Evolutionary conservation across 2,329 filamentous ascomycete genomes (phyloP).

Genomic region (Sclerotinia sclerotiorum): DNA sequence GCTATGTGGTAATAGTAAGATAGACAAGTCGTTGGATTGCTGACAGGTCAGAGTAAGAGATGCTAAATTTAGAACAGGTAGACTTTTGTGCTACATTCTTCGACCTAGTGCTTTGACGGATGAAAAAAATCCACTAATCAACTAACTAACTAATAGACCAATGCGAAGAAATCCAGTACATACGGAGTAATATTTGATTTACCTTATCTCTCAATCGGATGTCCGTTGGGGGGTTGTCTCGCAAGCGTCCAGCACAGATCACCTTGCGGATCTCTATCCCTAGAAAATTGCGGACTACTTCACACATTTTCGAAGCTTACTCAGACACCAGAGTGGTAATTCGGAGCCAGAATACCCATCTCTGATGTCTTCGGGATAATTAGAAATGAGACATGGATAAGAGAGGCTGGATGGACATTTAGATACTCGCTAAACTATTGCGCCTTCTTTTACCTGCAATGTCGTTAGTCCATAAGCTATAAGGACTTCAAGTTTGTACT

Average conservation of each 20-base stretch:
- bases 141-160: background rate
- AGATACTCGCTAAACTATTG: no score
- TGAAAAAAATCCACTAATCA: background rate
- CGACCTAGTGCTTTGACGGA: background rate
- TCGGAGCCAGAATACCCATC: no score
- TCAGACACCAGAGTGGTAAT: background rate
- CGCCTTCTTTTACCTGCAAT: background rate
- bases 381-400: background rate
- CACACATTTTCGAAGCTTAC: no score
- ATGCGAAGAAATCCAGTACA: background rate
- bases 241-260: slow-evolving; percentile 1
- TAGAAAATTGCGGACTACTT: background rate
- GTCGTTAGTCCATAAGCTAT: no score
- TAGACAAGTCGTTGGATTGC: background rate
- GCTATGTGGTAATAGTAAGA: background rate
- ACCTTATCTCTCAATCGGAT: background rate
- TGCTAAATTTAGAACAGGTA: slow-evolving; percentile 10
- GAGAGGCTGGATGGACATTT: background rate
- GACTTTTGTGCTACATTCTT: slow-evolving; percentile 2
- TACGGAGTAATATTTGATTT: no score
- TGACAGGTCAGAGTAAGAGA: background rate
- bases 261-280: background rate
- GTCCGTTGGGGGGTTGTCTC: background rate
- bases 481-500: background rate
- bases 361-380: background rate